Percentiles rank a stretch among this genome's conserved stretches.
phyloP scores from a whole-genome alignment of 768 basidiomycete genomes.

The Mycena albidolilacea region DNA sequence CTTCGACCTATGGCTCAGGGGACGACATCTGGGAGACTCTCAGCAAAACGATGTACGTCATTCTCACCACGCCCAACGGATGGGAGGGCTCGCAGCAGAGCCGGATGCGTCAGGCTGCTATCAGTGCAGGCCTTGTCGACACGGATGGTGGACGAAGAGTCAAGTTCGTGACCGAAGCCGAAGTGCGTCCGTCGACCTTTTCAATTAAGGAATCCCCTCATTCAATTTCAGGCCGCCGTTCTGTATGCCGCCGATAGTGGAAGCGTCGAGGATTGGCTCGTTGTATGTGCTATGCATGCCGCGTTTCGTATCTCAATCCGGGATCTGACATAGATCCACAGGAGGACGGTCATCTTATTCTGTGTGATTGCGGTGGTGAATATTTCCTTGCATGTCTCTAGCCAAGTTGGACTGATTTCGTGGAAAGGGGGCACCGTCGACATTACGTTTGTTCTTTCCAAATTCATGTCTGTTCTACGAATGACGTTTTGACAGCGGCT shows the following conservation, averaged over 20 bases:
- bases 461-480: neutral
- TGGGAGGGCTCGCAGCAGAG: slow-evolving; percentile 44
- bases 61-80: slow-evolving; percentile 45
- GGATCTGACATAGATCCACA: slow-evolving; percentile 11
- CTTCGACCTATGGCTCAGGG: slow-evolving; percentile 31
- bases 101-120: slow-evolving; percentile 42
- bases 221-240: slow-evolving; percentile 37
- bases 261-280: slow-evolving; percentile 41
- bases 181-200: slow-evolving; percentile 13
- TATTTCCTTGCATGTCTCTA: neutral
- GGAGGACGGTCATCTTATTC: slow-evolving; percentile 42
- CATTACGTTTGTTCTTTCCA: slow-evolving; percentile 35
- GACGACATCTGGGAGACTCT: slow-evolving; percentile 39
- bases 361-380: slow-evolving; percentile 52
- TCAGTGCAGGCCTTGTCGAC: slow-evolving; percentile 41
- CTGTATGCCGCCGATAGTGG: slow-evolving; percentile 42
- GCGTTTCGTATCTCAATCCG: neutral
- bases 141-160: slow-evolving; percentile 37
- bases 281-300: slow-evolving; percentile 33
- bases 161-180: slow-evolving; percentile 42
- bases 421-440: slow-evolving; percentile 40
- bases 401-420: neutral
- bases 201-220: neutral
- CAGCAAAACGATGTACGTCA: slow-evolving; percentile 39
- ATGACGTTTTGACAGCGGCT: slow-evolving; percentile 31